These are phyloP conservation scores for Evernia prunastri DNA, from an alignment of 495 filamentous ascomycete species.

Conservation along the genomic window DNA sequence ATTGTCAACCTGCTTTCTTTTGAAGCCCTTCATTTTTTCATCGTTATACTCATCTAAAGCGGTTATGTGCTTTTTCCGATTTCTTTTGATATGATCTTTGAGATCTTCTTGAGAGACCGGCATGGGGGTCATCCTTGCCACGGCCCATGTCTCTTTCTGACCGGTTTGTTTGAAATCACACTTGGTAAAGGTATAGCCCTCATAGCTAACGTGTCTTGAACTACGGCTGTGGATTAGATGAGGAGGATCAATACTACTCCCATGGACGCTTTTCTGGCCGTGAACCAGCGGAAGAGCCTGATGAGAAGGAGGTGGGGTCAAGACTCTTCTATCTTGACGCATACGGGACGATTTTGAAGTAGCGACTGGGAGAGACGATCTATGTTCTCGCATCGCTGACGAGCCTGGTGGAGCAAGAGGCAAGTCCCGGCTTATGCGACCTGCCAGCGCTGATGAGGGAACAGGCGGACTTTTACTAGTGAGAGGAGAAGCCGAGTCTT, in stretches of 20 bases:
- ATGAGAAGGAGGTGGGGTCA: background rate
- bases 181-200: slow-evolving; percentile 8
- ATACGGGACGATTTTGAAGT: background rate
- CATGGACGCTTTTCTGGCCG: background rate
- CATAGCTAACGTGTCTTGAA: slow-evolving; percentile 1
- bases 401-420: background rate
- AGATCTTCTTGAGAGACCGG: background rate
- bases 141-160: slow-evolving; percentile 7
- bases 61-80: background rate
- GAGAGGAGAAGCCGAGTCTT: background rate
- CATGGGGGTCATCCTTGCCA: background rate
- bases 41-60: background rate
- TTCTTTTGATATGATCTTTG: background rate
- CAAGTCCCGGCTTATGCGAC: background rate
- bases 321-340: background rate
- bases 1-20: slow-evolving; percentile 7
- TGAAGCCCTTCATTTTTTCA: slow-evolving; percentile 4
- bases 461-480: background rate
- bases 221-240: background rate
- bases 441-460: background rate
- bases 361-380: background rate
- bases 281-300: background rate
- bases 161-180: background rate
- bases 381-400: background rate
- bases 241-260: background rate